Evolutionary conservation across 331 rosid genomes (phyloP).

Genomic region (Rosa hybrid): DNA sequence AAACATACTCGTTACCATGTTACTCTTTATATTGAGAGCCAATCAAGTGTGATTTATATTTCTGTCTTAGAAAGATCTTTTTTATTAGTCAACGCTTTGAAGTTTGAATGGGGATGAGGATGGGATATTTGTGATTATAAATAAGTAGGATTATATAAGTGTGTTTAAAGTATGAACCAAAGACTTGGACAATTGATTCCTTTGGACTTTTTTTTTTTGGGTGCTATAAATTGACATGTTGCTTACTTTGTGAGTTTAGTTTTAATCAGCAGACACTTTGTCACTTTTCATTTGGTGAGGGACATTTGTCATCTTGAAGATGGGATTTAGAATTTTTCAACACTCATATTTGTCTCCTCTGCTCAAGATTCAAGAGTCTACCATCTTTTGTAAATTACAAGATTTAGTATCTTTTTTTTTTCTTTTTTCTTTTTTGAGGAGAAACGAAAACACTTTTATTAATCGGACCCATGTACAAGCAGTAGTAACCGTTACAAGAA

Average conservation of each 20-base stretch:
- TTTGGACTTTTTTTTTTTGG: not conserved
- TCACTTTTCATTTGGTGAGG: not conserved
- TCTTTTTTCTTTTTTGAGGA: no score
- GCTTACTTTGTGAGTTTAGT: not conserved
- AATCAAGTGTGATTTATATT: no score
- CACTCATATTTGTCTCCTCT: not conserved
- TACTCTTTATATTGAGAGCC: no score
- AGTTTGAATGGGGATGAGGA: not conserved
- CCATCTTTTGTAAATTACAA: not conserved
- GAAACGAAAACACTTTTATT: no score
- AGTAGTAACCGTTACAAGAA: no score
- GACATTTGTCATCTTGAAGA: not conserved
- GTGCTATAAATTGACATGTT: not conserved
- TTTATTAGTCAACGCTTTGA: not conserved
- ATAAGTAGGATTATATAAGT: not conserved
- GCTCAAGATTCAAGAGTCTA: not conserved
- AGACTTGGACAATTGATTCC: not conserved
- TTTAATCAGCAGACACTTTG: not conserved
- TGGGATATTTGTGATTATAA: not conserved
- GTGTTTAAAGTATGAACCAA: not conserved
- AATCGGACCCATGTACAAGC: no score
- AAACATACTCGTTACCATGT: no score
- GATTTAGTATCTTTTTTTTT: no score
- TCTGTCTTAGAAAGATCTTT: no score
- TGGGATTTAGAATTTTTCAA: not conserved